These are phyloP conservation scores for Fomitopsis serialis DNA, from an alignment of 768 basidiomycete genomes.

Conservation along the genomic window DNA sequence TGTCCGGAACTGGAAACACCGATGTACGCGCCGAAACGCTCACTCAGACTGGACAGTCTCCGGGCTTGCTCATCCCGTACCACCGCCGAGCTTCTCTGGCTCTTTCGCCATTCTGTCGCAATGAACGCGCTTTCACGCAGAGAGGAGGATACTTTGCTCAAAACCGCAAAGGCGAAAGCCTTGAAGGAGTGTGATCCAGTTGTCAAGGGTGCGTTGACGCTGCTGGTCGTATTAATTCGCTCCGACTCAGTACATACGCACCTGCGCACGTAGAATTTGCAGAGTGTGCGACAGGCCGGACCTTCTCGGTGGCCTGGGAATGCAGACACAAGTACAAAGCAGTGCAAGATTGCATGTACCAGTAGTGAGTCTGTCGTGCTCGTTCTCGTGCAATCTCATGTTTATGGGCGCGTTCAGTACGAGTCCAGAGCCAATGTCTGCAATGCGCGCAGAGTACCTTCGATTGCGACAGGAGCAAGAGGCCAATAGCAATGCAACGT, in stretches of 20 bases:
- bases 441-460: conserved; percentile 67
- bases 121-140: conserved; percentile 86
- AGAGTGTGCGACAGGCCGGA: conserved; percentile 75
- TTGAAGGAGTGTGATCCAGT: conserved; percentile 72
- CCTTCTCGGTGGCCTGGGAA: conserved; percentile 81
- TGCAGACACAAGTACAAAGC: conserved; percentile 64
- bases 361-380: conserved; percentile 50
- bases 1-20: neutral
- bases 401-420: conserved; percentile 40
- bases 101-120: neutral
- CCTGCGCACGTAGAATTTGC: conserved; percentile 68
- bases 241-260: neutral
- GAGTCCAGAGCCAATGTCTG: conserved; percentile 68
- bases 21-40: no score
- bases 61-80: neutral
- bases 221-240: neutral
- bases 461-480: conserved; percentile 47
- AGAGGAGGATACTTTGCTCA: conserved; percentile 82
- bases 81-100: neutral
- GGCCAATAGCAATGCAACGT: neutral
- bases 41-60: no score
- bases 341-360: conserved; percentile 75
- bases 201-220: conserved; percentile 54
- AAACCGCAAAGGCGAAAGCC: conserved; percentile 75
- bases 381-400: neutral